A percentile compares a stretch with the other conserved stretches of the same genome.
Evolutionary conservation across 1,284 basidiomycete species (phyloP).

Genomic region (Cronartium quercuum): DNA sequence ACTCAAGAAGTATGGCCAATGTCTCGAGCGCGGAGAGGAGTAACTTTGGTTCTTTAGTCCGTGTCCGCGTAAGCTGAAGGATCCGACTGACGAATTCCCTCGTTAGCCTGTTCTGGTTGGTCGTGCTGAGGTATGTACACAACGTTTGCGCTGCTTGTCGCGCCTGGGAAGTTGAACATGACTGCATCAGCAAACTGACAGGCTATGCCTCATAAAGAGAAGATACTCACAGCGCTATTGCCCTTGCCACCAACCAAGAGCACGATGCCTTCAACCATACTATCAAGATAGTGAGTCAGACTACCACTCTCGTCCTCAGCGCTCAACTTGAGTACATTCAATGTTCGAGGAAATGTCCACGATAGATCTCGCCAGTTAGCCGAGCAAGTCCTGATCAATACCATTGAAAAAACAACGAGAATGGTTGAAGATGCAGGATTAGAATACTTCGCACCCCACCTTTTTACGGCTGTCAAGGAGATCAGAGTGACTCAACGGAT

Average conservation of each 20-base stretch:
- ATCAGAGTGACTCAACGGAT: slow-evolving; percentile 8
- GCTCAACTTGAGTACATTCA: slow-evolving; percentile 4
- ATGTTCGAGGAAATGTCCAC: slow-evolving; percentile 15
- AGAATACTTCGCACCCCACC: too few relatives aligned
- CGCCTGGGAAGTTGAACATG: background rate
- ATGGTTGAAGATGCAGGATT: background rate
- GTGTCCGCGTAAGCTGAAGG: background rate
- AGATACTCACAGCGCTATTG: slow-evolving; percentile 17
- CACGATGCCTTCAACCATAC: slow-evolving; percentile 20
- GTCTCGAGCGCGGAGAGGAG: background rate
- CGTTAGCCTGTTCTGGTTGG: background rate
- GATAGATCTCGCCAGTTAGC: slow-evolving; percentile 28
- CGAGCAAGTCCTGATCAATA: background rate
- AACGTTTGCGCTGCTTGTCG: background rate
- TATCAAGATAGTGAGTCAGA: background rate
- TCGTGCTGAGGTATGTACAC: background rate
- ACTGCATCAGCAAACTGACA: too few relatives aligned
- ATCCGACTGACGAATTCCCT: background rate
- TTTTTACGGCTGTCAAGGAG: background rate
- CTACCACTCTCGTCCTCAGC: background rate
- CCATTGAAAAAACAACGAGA: background rate
- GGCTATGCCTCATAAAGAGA: too few relatives aligned
- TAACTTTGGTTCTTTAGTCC: background rate
- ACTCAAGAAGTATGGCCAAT: background rate
- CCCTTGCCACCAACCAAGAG: slow-evolving; percentile 30